Evolutionary conservation across 176 grass and related monocot species (phyloP).

Genomic region (Ensete glaucum): DNA sequence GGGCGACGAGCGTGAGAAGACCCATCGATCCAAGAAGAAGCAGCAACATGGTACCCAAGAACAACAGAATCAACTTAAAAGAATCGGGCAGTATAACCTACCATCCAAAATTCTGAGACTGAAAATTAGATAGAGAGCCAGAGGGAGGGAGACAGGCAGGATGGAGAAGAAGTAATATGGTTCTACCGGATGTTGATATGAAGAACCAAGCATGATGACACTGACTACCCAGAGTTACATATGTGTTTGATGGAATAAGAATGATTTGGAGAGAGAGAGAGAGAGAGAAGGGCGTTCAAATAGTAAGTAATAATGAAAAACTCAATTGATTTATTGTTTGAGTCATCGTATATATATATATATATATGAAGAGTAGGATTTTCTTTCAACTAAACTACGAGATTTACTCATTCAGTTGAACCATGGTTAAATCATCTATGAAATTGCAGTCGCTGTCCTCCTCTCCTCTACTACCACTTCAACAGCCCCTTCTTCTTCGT

Average conservation of each 20-base stretch:
- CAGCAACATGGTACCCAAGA: neutral
- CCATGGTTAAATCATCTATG: too few species aligned
- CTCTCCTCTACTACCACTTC: too few species aligned
- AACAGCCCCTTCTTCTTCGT: too few species aligned
- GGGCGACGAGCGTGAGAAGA: too few species aligned
- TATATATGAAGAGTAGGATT: too few species aligned
- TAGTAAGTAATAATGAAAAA: too few species aligned
- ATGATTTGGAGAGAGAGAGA: neutral
- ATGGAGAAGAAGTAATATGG: neutral
- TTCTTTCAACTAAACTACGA: too few species aligned
- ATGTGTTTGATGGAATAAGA: neutral
- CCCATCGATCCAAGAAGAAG: neutral
- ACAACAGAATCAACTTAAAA: neutral
- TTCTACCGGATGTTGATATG: neutral
- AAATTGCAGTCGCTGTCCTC: too few species aligned
- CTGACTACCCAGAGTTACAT: neutral
- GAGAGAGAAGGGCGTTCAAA: too few species aligned
- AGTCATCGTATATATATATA: too few species aligned
- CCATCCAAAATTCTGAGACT: neutral
- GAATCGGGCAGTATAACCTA: neutral
- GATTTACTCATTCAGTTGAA: too few species aligned
- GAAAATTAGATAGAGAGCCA: constrained; percentile 8
- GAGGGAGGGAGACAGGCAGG: neutral
- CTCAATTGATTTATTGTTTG: too few species aligned
- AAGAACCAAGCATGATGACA: neutral